Conservation (phyloP, 805 yeast species). For the Yamadazyma takamatsuzukensis region DNA sequence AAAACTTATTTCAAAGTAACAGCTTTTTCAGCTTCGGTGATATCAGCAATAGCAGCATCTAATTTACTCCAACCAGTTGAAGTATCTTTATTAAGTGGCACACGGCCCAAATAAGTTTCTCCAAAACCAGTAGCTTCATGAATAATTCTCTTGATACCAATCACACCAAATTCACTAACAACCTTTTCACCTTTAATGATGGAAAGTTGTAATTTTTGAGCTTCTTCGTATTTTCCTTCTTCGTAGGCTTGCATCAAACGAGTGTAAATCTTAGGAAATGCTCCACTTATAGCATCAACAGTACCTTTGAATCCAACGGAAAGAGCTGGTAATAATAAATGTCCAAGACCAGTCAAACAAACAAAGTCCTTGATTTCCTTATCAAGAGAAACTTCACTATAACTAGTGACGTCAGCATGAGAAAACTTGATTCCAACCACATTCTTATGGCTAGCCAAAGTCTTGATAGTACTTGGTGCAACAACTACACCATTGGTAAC, state of each 20-base stretch:
- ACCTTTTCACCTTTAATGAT: conserved; percentile 46
- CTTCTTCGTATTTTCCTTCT: conserved; percentile 38
- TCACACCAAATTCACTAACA: conserved; percentile 40
- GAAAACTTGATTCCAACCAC: conserved; percentile 52
- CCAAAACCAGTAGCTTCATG: conserved; percentile 37
- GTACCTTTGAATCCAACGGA: conserved; percentile 48
- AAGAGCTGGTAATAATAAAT: conserved; percentile 45
- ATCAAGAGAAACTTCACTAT: conserved; percentile 42
- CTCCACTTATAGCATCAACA: conserved; percentile 51
- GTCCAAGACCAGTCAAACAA: conserved; percentile 50
- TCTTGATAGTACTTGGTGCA: conserved; percentile 34
- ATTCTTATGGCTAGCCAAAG: conserved; percentile 43
- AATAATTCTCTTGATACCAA: conserved; percentile 47
- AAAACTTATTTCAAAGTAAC: neutral
- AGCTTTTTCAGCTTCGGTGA: conserved; percentile 46
- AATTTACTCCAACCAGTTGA: conserved; percentile 24
- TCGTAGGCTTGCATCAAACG: conserved; percentile 35
- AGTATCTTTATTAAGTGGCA: conserved; percentile 42
- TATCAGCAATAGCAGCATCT: conserved; percentile 34
- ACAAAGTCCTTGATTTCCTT: conserved; percentile 41
- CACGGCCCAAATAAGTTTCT: conserved; percentile 42
- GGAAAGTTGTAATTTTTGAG: conserved; percentile 38
- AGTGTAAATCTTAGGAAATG: conserved; percentile 48
- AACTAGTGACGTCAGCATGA: conserved; percentile 48
- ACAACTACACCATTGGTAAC: conserved; percentile 41